Base-by-base conservation (phyloP, 306 rosid genomes). In the Calophaca sinica region DNA sequence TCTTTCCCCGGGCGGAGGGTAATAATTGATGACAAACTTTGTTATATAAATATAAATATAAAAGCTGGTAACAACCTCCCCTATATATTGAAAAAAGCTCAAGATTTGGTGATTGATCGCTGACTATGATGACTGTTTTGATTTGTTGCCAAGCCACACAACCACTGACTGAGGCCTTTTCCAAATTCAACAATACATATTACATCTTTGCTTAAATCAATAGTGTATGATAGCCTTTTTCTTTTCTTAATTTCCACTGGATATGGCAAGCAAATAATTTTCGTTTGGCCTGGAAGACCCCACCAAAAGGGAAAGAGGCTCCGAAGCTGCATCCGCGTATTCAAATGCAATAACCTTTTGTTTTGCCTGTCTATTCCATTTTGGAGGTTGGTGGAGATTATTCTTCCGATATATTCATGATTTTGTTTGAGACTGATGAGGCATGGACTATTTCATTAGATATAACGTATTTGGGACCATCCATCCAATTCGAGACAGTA, bases 261-360 rank as follows among this genome's bases (percentile, higher is more conserved):
- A 63, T 5, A 75, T 72, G 60, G 79, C 26, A 31, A 72, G 66
- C 79, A 85, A 42, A 78, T 79, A 75, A 79, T 35, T 5, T 39
- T 67, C 71, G 77, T 69, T 84, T 77, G 81, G 76, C 44, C 44
- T 7, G 65, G 36, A 26, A 77, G 86, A 79, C 86, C 90, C 88
- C 82, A 84, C 75, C 20, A 54, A 6, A 68, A 60, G 6, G 65
- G 59, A 83, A 78, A 84, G 61, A 58, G 78, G 81, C 67, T 11
- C 1, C 44, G 82, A 76, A 75, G 84, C 72, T 81, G 77, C 75
- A 77, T 3, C 29, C 65, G 42, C 68, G 36, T 38, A 62, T 69
- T 49, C 2, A 54, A 48, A 41, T 53, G 4, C 9, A 49, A 68
- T 20, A 20, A 20, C 1, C 26, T 20, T 20, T 20, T 20, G 26